Evolutionary conservation across 108 stramenopile species (phyloP).

Genomic region (Stephanodiscus minutulus): DNA sequence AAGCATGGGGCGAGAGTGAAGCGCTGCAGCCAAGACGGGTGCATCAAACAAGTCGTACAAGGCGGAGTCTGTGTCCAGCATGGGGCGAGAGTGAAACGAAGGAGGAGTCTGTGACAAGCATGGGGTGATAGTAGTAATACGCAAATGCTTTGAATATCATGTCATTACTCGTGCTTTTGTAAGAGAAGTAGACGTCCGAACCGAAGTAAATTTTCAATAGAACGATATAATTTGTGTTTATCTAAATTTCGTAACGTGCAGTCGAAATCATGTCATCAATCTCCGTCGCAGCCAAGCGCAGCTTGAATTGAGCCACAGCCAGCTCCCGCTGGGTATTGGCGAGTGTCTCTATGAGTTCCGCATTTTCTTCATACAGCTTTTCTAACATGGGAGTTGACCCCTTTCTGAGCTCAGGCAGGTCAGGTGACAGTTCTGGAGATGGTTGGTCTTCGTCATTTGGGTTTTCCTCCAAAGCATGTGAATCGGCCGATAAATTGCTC

Average conservation of each 20-base stretch:
- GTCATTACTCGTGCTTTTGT: too few relatives aligned
- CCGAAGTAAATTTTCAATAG: too few relatives aligned
- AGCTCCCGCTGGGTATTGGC: constrained; percentile 19
- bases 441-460: background rate
- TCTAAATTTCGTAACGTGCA: constrained; percentile 14
- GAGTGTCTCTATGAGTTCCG: constrained; percentile 19
- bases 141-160: too few relatives aligned
- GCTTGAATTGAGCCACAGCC: constrained; percentile 11
- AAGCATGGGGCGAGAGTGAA: too few relatives aligned
- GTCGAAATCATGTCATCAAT: constrained; percentile 10
- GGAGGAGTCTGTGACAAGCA: too few relatives aligned
- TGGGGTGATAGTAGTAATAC: too few relatives aligned
- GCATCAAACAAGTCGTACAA: too few relatives aligned
- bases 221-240: too few relatives aligned
- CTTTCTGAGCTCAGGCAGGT: background rate
- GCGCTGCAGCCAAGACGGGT: too few relatives aligned
- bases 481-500: background rate
- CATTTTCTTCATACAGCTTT: constrained; percentile 29
- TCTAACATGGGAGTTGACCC: constrained; percentile 3
- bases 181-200: too few relatives aligned
- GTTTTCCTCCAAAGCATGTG: background rate
- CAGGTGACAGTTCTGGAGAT: background rate
- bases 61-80: too few relatives aligned
- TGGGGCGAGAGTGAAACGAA: too few relatives aligned
- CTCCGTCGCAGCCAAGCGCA: constrained; percentile 13